Evolutionary conservation across 257 asterid genomes (phyloP).

Genomic region (Nyctanthes arbortristis): DNA sequence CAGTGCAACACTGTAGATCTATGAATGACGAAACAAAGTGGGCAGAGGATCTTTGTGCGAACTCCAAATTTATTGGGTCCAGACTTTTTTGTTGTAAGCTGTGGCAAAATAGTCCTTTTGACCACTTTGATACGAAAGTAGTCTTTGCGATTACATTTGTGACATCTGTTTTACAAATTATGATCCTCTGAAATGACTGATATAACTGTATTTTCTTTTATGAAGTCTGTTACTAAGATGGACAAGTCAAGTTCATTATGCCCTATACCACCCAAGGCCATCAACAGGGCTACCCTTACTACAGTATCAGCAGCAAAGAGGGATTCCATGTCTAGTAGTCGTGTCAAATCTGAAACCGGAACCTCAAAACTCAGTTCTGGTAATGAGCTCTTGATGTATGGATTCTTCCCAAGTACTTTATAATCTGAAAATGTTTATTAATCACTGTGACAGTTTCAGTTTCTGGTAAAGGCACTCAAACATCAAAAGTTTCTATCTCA

Average conservation of each 20-base stretch:
- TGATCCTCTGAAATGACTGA: slow-evolving; percentile 20
- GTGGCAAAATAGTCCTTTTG: neutral
- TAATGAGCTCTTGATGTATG: slow-evolving; percentile 16
- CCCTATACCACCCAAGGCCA: slow-evolving; percentile 54
- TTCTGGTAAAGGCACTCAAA: slow-evolving; percentile 54
- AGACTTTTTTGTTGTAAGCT: neutral
- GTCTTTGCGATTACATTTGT: neutral
- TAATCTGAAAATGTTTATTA: slow-evolving; percentile 3
- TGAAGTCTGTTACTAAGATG: slow-evolving; percentile 42
- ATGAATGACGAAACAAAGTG: neutral
- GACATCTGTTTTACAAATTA: slow-evolving; percentile 9
- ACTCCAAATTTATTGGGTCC: neutral
- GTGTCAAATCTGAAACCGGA: slow-evolving; percentile 48
- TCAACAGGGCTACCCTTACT: slow-evolving; percentile 38
- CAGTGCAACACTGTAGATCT: neutral
- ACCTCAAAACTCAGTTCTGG: slow-evolving; percentile 48
- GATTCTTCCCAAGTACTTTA: slow-evolving; percentile 5
- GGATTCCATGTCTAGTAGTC: slow-evolving; percentile 51
- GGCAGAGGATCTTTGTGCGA: neutral
- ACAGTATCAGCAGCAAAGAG: slow-evolving; percentile 51
- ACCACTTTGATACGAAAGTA: neutral
- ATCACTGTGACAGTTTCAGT: slow-evolving; percentile 32
- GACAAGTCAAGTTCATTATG: slow-evolving; percentile 36
- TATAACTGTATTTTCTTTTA: slow-evolving; percentile 18
- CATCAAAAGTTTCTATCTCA: slow-evolving; percentile 43